Evolutionary conservation across 257 asterid genomes (phyloP).

Genomic region (Eucommia ulmoides): DNA sequence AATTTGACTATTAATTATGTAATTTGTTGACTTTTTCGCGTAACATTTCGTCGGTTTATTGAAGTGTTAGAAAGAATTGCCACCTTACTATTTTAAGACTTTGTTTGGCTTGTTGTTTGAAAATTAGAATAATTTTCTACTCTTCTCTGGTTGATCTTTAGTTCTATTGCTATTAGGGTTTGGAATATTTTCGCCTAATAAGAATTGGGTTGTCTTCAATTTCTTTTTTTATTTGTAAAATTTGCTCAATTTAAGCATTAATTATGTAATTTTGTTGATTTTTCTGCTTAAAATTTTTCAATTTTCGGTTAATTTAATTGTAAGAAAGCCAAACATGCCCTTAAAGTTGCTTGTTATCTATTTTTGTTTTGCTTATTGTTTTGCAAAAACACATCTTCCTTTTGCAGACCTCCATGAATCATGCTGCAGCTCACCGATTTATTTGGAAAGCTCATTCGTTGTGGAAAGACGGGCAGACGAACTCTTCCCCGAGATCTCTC

Average conservation of each 20-base stretch:
- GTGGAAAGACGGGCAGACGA: conserved; percentile 31
- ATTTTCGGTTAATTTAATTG: background rate
- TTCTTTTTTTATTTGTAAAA: background rate
- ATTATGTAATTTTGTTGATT: background rate
- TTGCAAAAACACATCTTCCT: conserved; percentile 11
- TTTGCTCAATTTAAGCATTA: background rate
- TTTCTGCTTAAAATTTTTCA: background rate
- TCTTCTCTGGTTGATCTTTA: no score
- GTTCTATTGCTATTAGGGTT: no score
- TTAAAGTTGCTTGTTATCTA: background rate
- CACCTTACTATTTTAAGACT: no score
- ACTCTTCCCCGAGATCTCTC: conserved; percentile 55
- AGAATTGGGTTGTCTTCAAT: background rate
- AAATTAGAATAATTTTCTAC: no score
- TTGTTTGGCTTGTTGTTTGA: no score
- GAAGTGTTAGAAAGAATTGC: no score
- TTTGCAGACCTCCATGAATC: conserved; percentile 41
- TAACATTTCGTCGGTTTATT: no score
- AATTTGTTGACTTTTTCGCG: no score
- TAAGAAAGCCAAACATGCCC: no score
- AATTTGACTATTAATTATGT: no score
- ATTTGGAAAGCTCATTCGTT: conserved; percentile 20
- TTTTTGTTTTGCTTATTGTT: background rate
- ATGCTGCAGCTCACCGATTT: conserved; percentile 16
- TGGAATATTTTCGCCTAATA: background rate